Evolutionary conservation across 345 rosid species (phyloP), one percentile per base, ranked within the genome.

Genomic region (Melastoma malabathricum): DNA sequence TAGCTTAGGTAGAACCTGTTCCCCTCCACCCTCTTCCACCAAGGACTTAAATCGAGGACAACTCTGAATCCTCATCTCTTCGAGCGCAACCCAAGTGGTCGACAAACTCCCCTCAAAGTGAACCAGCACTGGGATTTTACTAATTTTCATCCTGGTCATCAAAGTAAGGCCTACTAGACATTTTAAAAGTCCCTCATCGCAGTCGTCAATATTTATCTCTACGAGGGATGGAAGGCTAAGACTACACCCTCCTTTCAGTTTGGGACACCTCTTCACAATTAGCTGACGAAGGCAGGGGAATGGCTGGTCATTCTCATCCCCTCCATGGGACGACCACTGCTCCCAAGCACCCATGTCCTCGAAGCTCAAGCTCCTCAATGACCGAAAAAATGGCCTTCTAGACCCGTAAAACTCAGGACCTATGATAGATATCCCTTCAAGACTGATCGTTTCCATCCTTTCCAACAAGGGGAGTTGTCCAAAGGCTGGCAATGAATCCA

Each of bases 401-500:
- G 50, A 18, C 22, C 23, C 2, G n/a, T 18, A 47, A 47, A 47
- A 47, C 22, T 47, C 27, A 25, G 6, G 22, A n/a, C 50, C 50
- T 25, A 47, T 25, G 15, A 4, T 1, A 8, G 1, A 0, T 25
- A 68, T 43, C n/a, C 52, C 56, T 18, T 45, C 1, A 56, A 68
- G 44, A 18, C 60, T 17, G 34, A 4, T 15, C 9, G 63, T 46
- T 10, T 18, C 16, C 10, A 59, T 19, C 59, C 46, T 55, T 48
- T 50, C 4, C 25, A 68, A 61, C 10, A 49, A 54, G 15, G 54
- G 6, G 19, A 68, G 49, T 20, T 34, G 64, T 18, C 72, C 72
- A 22, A 22, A 22, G 25, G 25, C 25, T 22, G 25, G 25, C 25
- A 22, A 22, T 22, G 25, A 22, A 22, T 41, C 15, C 10, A 59